Percentiles rank a stretch among this genome's conserved stretches.
phyloP scores from a whole-genome alignment of 2,329 filamentous ascomycete species.

The Thelonectria olida region DNA sequence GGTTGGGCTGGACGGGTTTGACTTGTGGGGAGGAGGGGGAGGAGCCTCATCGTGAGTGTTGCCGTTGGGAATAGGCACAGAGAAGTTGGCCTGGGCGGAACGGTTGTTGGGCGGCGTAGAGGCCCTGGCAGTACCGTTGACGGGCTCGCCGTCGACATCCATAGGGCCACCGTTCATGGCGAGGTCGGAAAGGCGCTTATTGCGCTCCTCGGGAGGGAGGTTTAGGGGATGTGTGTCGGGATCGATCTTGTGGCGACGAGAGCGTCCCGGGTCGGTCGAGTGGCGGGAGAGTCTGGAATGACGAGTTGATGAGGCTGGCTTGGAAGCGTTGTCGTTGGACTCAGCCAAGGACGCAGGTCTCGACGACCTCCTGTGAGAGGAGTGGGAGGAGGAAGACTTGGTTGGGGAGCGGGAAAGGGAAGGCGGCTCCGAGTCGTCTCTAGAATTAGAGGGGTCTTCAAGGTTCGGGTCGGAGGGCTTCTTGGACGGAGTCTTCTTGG shows the following conservation, averaged over 20 bases:
- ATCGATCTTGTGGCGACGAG: slow-evolving; percentile 66
- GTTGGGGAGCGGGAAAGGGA: slow-evolving; percentile 49
- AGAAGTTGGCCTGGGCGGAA: slow-evolving; percentile 55
- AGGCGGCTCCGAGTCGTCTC: slow-evolving; percentile 49
- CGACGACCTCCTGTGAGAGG: slow-evolving; percentile 44
- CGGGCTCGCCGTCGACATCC: slow-evolving; percentile 77
- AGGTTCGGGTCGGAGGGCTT: slow-evolving; percentile 49
- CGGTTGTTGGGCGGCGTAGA: slow-evolving; percentile 60
- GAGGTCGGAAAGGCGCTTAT: slow-evolving; percentile 76
- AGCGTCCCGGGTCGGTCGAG: slow-evolving; percentile 56
- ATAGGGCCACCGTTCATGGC: slow-evolving; percentile 72
- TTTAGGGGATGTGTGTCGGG: slow-evolving; percentile 87
- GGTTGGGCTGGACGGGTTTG: slow-evolving; percentile 67
- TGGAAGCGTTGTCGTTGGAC: slow-evolving; percentile 30
- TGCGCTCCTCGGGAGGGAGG: slow-evolving; percentile 87
- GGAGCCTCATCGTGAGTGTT: slow-evolving; percentile 60
- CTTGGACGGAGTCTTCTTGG: slow-evolving; percentile 55
- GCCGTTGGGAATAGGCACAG: slow-evolving; percentile 62
- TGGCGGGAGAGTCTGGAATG: slow-evolving; percentile 58
- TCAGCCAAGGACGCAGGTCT: slow-evolving; percentile 45
- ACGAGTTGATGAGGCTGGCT: slow-evolving; percentile 43
- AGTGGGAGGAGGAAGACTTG: slow-evolving; percentile 47
- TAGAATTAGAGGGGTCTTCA: slow-evolving; percentile 50
- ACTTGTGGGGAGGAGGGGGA: slow-evolving; percentile 76
- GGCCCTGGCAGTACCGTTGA: slow-evolving; percentile 50